These are phyloP conservation scores for Penicillium simplicissimum DNA, from an alignment of 495 filamentous ascomycete genomes.

Conservation along the genomic window DNA sequence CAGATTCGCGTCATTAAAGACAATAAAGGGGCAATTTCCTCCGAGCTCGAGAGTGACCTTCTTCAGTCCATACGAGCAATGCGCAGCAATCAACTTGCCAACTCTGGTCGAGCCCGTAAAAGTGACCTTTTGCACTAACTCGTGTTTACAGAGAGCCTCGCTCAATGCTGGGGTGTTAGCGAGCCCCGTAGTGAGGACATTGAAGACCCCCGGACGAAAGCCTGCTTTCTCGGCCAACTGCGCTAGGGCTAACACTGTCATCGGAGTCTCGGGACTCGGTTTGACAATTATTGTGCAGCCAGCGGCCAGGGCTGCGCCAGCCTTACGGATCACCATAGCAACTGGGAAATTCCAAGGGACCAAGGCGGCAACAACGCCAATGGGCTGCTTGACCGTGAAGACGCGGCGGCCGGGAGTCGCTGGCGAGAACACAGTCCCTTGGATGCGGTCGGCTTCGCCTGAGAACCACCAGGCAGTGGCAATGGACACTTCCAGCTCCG, in stretches of 20 bases:
- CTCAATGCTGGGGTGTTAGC: conserved; percentile 65
- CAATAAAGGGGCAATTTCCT: conserved; percentile 73
- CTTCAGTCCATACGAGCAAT: conserved; percentile 64
- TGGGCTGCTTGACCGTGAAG: conserved; percentile 70
- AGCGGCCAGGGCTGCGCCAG: conserved; percentile 66
- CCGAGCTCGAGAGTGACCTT: conserved; percentile 74
- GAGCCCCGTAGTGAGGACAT: conserved; percentile 57
- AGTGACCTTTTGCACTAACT: conserved; percentile 67
- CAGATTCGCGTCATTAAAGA: conserved; percentile 75
- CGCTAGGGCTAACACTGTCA: conserved; percentile 54
- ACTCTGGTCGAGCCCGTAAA: conserved; percentile 72
- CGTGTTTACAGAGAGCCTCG: conserved; percentile 64
- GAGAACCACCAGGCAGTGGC: conserved; percentile 63
- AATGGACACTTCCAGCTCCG: conserved; percentile 63
- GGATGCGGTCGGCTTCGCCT: conserved; percentile 69
- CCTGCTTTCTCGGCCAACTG: conserved; percentile 56
- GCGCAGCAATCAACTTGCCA: conserved; percentile 60
- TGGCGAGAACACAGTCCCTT: conserved; percentile 58
- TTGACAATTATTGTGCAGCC: conserved; percentile 67
- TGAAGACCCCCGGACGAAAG: conserved; percentile 57
- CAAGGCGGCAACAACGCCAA: conserved; percentile 63
- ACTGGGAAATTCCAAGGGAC: conserved; percentile 68
- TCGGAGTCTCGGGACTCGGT: conserved; percentile 63
- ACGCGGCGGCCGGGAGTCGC: conserved; percentile 59
- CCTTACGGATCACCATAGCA: conserved; percentile 70